Conservation (phyloP, 1,139 yeast species). For the Blastobotrys indianensis region DNA sequence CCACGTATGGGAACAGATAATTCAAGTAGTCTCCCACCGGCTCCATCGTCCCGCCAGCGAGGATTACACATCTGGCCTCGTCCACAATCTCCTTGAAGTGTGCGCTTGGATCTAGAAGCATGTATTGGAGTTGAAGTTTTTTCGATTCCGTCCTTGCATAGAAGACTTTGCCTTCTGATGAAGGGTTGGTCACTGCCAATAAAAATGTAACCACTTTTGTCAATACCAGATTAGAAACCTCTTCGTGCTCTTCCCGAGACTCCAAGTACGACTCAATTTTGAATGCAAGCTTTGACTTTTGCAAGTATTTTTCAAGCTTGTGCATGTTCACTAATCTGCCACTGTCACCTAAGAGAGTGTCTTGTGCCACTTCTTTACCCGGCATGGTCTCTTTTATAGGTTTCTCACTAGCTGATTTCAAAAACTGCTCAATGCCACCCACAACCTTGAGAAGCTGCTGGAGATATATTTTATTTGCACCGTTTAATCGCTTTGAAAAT, state of each 20-base stretch:
- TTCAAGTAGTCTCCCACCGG: slow-evolving; percentile 68
- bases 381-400: slow-evolving; percentile 34
- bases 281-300: slow-evolving; percentile 70
- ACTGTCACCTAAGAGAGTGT: slow-evolving; percentile 53
- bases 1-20: slow-evolving; percentile 58
- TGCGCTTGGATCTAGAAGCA: slow-evolving; percentile 75
- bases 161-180: slow-evolving; percentile 74
- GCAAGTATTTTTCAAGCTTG: slow-evolving; percentile 58
- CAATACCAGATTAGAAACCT: slow-evolving; percentile 48
- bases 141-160: slow-evolving; percentile 43
- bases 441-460: slow-evolving; percentile 59
- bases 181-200: slow-evolving; percentile 62
- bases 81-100: slow-evolving; percentile 61
- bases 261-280: slow-evolving; percentile 73
- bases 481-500: slow-evolving; percentile 57
- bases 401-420: slow-evolving; percentile 30
- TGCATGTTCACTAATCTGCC: slow-evolving; percentile 69
- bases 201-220: slow-evolving; percentile 64
- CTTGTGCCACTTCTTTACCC: slow-evolving; percentile 49
- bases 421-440: slow-evolving; percentile 44
- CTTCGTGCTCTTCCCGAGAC: slow-evolving; percentile 17
- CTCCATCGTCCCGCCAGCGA: slow-evolving; percentile 98
- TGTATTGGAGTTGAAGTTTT: slow-evolving; percentile 49
- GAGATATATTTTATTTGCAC: slow-evolving; percentile 69
- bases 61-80: slow-evolving; percentile 61